Evolutionary conservation across 2,329 filamentous ascomycete genomes (phyloP).

Genomic region (Stagonosporopsis rhizophila): DNA sequence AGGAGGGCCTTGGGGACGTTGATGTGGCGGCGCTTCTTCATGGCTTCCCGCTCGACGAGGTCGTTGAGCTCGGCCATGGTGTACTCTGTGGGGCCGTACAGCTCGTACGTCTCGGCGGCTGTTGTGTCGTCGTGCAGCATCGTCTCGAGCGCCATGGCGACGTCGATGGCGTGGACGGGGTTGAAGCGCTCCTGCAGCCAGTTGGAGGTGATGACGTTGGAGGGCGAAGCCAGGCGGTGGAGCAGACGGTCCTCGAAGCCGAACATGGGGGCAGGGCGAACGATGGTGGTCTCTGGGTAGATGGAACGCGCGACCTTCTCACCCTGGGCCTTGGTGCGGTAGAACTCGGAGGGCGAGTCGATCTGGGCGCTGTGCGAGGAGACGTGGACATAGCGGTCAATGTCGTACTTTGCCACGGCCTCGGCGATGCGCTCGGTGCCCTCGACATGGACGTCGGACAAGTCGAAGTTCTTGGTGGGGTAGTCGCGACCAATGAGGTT

Average conservation of each 20-base stretch:
- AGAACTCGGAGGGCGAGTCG: slow-evolving; percentile 86
- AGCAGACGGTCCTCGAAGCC: slow-evolving; percentile 94
- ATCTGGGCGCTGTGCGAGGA: slow-evolving; percentile 90
- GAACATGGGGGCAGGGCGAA: slow-evolving; percentile 91
- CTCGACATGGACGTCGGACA: slow-evolving; percentile 92
- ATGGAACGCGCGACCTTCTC: slow-evolving; percentile 86
- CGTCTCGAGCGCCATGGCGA: slow-evolving; percentile 84
- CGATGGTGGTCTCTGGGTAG: slow-evolving; percentile 96
- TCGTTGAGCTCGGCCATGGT: slow-evolving; percentile 85
- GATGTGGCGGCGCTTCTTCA: slow-evolving; percentile 87
- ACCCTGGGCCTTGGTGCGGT: slow-evolving; percentile 84
- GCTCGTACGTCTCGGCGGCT: slow-evolving; percentile 88
- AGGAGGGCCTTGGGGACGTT: slow-evolving; percentile 85
- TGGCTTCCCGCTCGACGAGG: slow-evolving; percentile 89
- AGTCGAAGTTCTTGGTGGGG: slow-evolving; percentile 95
- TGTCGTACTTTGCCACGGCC: slow-evolving; percentile 95
- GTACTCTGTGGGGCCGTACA: slow-evolving; percentile 94
- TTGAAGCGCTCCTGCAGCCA: slow-evolving; percentile 90
- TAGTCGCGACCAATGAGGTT: slow-evolving; percentile 95
- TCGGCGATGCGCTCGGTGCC: slow-evolving; percentile 91
- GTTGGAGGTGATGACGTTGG: slow-evolving; percentile 88
- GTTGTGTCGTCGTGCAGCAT: slow-evolving; percentile 94
- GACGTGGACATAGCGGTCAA: slow-evolving; percentile 95
- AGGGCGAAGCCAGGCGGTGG: slow-evolving; percentile 79
- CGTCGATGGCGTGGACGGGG: slow-evolving; percentile 92